Evolutionary conservation across 345 rosid species (phyloP), one percentile per base, ranked within the genome.

Genomic region (Syzygium oleosum): DNA sequence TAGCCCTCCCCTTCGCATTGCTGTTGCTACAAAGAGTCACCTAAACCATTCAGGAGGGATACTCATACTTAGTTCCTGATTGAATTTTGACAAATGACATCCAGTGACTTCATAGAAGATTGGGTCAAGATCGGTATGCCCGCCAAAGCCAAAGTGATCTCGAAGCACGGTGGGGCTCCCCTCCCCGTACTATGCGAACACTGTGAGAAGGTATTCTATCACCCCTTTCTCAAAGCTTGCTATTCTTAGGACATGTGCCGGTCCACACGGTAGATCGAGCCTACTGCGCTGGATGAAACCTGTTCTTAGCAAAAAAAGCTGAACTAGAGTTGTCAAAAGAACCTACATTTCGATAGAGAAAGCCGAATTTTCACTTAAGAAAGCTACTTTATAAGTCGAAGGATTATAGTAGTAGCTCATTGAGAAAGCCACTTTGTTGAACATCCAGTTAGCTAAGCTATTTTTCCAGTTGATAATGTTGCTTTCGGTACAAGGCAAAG

Each of bases 21-120:
- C 80, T 34, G 19, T 34, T 73, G 46, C 80, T 34, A 19, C 80
- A 73, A 73, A 34, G 25, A 68, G 46, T 73, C 80, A 19, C 80
- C 49, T 73, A 73, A 22, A 34, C 43, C 49, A 9, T 34, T 73
- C 46, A 34, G 12, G 49, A 34, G 80, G 80, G 80, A 68, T 34
- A 15, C 25, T 11, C 6, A 68, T 34, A 68, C 80, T 73, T 9
- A 5, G 46, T 34, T 73, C 46, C 49, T 73, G 80, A 59, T 25
- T 56, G 61, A 34, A 29, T 51, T 51, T 63, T 31, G 54, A n/a
- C 68, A 43, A 85, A 58, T 78, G 23, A 16, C 12, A 7, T 89
- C 90, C 95, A 97, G 99, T 85, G 99, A 97, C 85, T 97, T 97
- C 93, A 97, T 97, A 16, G 99, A 97, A 91, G 99, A 97, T 46